These are phyloP conservation scores for Chaetoceros tenuissimus DNA, from an alignment of 108 stramenopile species.

Conservation along the genomic window DNA sequence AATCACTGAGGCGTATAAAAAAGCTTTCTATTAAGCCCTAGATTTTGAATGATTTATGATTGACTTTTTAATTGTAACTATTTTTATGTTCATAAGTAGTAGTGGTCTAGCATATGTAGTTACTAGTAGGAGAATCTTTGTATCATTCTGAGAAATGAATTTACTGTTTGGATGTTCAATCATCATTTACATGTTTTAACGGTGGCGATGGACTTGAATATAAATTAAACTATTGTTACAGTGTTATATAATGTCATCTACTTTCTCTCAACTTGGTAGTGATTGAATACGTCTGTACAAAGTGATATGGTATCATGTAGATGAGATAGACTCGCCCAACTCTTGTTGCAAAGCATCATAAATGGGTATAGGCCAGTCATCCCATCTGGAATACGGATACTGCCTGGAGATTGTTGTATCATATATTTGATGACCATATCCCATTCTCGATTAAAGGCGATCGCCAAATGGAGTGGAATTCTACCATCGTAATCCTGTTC, in stretches of 20 bases:
- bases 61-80: too few species aligned
- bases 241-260: too few species aligned
- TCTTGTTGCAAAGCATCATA: background rate
- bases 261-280: too few species aligned
- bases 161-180: too few species aligned
- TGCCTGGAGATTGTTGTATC: background rate
- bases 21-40: conserved; percentile 22
- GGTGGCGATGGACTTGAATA: too few species aligned
- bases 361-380: background rate
- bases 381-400: background rate
- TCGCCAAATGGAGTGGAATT: background rate
- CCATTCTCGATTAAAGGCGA: background rate
- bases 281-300: background rate
- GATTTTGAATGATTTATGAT: conserved; percentile 10
- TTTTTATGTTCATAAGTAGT: too few species aligned
- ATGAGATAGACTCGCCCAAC: background rate
- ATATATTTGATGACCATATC: background rate
- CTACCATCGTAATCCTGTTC: background rate
- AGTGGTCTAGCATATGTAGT: too few species aligned
- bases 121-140: too few species aligned
- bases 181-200: too few species aligned
- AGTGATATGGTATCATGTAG: background rate
- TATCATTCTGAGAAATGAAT: too few species aligned
- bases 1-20: conserved; percentile 74
- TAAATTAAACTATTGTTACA: too few species aligned